Percentiles rank a stretch among this genome's conserved stretches.
These are phyloP conservation scores for Trichosporon inkin DNA, from an alignment of 1,284 basidiomycete species.

Conservation along the genomic window DNA sequence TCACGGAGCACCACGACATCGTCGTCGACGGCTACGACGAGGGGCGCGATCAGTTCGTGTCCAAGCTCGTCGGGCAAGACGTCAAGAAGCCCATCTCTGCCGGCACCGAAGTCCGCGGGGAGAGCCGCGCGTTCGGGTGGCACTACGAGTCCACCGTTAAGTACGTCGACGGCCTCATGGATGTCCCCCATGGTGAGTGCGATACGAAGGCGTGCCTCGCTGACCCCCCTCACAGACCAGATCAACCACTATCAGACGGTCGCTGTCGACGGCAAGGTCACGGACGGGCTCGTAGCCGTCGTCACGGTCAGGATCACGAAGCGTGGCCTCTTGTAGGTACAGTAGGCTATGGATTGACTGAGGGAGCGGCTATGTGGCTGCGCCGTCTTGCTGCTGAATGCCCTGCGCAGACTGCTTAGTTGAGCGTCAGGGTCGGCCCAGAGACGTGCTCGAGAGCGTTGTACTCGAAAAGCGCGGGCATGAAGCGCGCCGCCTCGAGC, in stretches of 20 bases:
- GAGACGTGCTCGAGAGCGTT: background rate
- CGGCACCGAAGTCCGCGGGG: conserved; percentile 25
- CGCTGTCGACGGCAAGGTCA: conserved; percentile 58
- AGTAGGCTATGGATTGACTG: too few species aligned
- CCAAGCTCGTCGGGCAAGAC: conserved; percentile 61
- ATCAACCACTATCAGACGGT: conserved; percentile 74
- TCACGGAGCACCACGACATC: conserved; percentile 60
- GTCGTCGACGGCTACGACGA: conserved; percentile 60
- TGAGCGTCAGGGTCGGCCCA: background rate
- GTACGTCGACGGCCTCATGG: conserved; percentile 65
- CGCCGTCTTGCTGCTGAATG: too few species aligned
- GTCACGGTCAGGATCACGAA: conserved; percentile 64
- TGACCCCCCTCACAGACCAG: conserved; percentile 46
- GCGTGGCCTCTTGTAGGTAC: background rate
- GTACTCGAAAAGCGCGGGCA: background rate
- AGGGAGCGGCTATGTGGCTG: too few species aligned
- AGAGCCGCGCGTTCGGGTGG: conserved; percentile 50
- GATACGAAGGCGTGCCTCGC: conserved; percentile 3
- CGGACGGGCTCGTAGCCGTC: conserved; percentile 80
- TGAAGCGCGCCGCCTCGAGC: background rate
- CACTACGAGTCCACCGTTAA: conserved; percentile 65
- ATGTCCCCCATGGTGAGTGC: conserved; percentile 57
- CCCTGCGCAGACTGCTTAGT: background rate
- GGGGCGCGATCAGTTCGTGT: conserved; percentile 71
- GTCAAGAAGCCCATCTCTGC: conserved; percentile 57